Evolutionary conservation across 2,329 filamentous ascomycete species (phyloP).

Genomic region (Cladosporium colombiae): DNA sequence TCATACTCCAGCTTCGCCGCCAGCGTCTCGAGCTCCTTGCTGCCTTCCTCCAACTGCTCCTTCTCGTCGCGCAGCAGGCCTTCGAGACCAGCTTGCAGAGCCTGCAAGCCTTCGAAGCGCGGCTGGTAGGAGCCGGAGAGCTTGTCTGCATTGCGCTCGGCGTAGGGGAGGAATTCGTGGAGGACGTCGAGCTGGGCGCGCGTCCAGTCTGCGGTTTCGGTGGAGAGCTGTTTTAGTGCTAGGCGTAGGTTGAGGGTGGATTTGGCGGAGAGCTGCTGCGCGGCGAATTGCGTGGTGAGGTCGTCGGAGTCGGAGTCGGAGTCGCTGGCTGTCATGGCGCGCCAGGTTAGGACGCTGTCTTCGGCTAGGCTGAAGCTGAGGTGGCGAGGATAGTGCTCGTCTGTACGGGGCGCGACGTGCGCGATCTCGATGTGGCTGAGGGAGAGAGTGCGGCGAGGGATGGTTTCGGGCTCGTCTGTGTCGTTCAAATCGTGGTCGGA

Average conservation of each 20-base stretch:
- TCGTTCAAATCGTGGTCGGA: slow-evolving; percentile 1
- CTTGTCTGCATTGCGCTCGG: slow-evolving; percentile 64
- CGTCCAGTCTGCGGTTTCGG: slow-evolving; percentile 58
- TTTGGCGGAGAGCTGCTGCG: slow-evolving; percentile 46
- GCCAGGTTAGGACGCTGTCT: slow-evolving; percentile 70
- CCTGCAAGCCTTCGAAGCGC: slow-evolving; percentile 68
- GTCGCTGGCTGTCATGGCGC: slow-evolving; percentile 31
- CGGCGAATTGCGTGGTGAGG: slow-evolving; percentile 27
- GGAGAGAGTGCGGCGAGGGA: slow-evolving; percentile 53
- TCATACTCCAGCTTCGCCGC: slow-evolving; percentile 91
- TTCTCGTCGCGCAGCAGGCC: slow-evolving; percentile 71
- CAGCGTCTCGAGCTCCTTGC: slow-evolving; percentile 78
- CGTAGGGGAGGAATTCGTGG: slow-evolving; percentile 56
- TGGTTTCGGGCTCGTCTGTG: not conserved
- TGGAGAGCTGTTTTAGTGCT: slow-evolving; percentile 46
- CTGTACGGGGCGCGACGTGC: slow-evolving; percentile 33
- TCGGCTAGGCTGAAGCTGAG: slow-evolving; percentile 76
- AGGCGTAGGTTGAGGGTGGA: slow-evolving; percentile 59
- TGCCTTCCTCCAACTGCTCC: slow-evolving; percentile 65
- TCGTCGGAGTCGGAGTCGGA: slow-evolving; percentile 25
- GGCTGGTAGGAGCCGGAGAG: slow-evolving; percentile 69
- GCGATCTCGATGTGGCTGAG: slow-evolving; percentile 46
- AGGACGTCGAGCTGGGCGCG: slow-evolving; percentile 58
- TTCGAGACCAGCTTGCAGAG: slow-evolving; percentile 65
- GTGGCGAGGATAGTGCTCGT: slow-evolving; percentile 68